Evolutionary conservation across 345 rosid species (phyloP).

Genomic region (Rhodamnia argentea): DNA sequence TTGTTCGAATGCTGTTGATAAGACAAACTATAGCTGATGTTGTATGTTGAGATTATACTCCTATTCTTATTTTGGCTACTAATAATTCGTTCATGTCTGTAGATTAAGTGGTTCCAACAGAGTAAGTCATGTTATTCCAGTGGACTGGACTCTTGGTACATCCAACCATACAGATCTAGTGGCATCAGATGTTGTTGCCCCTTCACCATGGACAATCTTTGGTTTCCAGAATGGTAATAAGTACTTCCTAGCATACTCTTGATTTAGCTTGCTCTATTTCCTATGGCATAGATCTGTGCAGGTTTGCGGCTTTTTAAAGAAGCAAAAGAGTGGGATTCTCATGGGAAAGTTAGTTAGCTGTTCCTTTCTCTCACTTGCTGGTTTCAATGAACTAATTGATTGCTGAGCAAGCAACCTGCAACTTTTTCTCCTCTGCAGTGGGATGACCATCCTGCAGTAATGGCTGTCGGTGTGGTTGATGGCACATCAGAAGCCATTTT

Average conservation of each 20-base stretch:
- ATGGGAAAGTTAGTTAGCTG: conserved; percentile 42
- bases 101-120: conserved; percentile 55
- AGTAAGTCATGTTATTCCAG: conserved; percentile 29
- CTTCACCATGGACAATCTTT: conserved; percentile 91
- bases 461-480: conserved; percentile 94
- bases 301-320: conserved; percentile 92
- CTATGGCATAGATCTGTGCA: conserved; percentile 17
- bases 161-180: conserved; percentile 39
- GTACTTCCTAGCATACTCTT: not conserved
- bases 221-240: conserved; percentile 84
- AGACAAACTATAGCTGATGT: not conserved
- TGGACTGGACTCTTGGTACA: conserved; percentile 72
- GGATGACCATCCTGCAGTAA: conserved; percentile 97
- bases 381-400: not conserved
- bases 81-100: conserved; percentile 2
- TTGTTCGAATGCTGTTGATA: not conserved
- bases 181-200: conserved; percentile 83
- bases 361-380: conserved; percentile 2
- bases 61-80: not conserved
- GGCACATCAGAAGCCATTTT: conserved; percentile 92
- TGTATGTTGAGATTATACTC: not conserved
- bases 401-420: not conserved
- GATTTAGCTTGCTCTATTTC: not conserved
- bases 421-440: conserved; percentile 32
- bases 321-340: conserved; percentile 72